A percentile compares a stretch with the other conserved stretches of the same genome.
phyloP scores from a whole-genome alignment of 306 rosid genomes.

The Cicer judaicum region DNA sequence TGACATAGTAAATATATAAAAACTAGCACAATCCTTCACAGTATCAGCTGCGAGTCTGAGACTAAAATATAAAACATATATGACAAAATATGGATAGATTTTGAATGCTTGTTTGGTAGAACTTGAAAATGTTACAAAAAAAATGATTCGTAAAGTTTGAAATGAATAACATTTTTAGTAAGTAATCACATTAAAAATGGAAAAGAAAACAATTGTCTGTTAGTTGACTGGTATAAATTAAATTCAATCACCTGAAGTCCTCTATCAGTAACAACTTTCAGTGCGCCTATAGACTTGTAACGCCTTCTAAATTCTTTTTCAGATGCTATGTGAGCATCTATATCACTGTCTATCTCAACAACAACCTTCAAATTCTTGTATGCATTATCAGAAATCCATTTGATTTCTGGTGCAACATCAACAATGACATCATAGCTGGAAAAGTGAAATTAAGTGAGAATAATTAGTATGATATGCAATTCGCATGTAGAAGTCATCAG shows the following conservation, averaged over 20 bases:
- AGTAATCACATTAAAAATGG: slow-evolving; percentile 7
- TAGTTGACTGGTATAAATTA: slow-evolving; percentile 10
- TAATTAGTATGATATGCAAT: slow-evolving; percentile 31
- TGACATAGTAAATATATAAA: slow-evolving; percentile 1
- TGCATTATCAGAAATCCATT: slow-evolving; percentile 80
- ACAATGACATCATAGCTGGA: slow-evolving; percentile 84
- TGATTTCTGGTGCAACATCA: slow-evolving; percentile 86
- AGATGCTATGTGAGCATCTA: slow-evolving; percentile 67
- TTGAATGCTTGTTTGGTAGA: slow-evolving; percentile 15
- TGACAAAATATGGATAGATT: slow-evolving; percentile 19
- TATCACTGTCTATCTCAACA: slow-evolving; percentile 85
- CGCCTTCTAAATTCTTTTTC: slow-evolving; percentile 80
- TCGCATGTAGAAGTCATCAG: slow-evolving; percentile 20
- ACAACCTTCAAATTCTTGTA: slow-evolving; percentile 84
- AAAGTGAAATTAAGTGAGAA: slow-evolving; percentile 45
- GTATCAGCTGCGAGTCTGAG: neutral
- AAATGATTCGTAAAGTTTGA: slow-evolving; percentile 27
- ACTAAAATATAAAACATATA: slow-evolving; percentile 29
- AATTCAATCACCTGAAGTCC: slow-evolving; percentile 79
- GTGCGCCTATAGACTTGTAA: slow-evolving; percentile 69
- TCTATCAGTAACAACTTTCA: slow-evolving; percentile 81
- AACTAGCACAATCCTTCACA: slow-evolving; percentile 14
- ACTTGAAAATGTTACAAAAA: slow-evolving; percentile 35
- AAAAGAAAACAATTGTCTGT: neutral
- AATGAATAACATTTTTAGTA: neutral